Evolutionary conservation across 805 yeast species (phyloP), one percentile per base, ranked within the genome.

Genomic region (Kodamaea lidongshanica): DNA sequence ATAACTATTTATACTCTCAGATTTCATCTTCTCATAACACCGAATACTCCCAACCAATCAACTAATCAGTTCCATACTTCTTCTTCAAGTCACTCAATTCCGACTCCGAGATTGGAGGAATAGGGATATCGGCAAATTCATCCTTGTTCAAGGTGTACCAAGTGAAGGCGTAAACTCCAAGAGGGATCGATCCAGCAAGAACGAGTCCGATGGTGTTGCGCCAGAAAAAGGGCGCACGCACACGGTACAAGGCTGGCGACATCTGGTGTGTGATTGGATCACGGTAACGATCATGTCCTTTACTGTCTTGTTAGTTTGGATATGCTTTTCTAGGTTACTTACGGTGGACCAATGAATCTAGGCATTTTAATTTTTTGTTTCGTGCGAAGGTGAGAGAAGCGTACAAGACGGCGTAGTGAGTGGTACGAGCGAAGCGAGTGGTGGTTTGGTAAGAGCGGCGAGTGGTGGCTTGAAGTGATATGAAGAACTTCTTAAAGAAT

Each of bases 161-260:
- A 0, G 94, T 79, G 44, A 59, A 70, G 41, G 56, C 40, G 55
- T 76, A 88, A 16, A 86, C 79, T 25, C 83, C 77, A 7, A 72
- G 63, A 5, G 92, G 78, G 30, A 85, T 58, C n/a, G 79, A 70
- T 4, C 77, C 58, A 12, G 85, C 61, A 0, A 71, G 56, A 11
- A 65, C 64, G 29, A 88, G 73, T 0, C 77, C 72, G 12, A 74
- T 61, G 50, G 80, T 72, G 54, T 88, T 89, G 46, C 69, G 75
- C 71, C 77, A 74, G 60, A 87, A 84, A 50, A 74, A 89, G 23
- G 95, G 96, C 37, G 72, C 68, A 56, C 97, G 74, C 27, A 95
- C 96, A 41, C 97, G 70, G 42, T 85, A 67, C 69, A 89, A 77
- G 5, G 96, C 95, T 10, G 95, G 95, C 1, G 96, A 84, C 89